phyloP scores from a whole-genome alignment of 805 yeast species.

The Wickerhamomyces mucosus region DNA sequence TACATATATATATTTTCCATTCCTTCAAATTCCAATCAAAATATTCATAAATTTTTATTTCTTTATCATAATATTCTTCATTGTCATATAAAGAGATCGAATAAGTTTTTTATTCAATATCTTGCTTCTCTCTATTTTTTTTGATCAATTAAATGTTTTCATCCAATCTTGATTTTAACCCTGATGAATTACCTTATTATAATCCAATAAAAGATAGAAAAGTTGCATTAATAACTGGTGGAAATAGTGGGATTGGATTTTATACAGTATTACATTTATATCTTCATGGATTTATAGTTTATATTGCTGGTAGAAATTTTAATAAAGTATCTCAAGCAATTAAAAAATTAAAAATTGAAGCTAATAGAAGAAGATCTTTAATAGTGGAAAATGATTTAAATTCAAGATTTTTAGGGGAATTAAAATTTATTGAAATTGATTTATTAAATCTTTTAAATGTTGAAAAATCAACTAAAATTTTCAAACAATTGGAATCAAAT shows the following conservation, averaged over 20 bases:
- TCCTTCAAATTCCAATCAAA: too few species aligned
- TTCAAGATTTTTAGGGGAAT: constrained; percentile 34
- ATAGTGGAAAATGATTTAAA: constrained; percentile 7
- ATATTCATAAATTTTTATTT: too few species aligned
- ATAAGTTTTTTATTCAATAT: too few species aligned
- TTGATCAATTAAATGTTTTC: too few species aligned
- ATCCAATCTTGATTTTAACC: constrained; percentile 19
- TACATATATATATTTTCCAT: too few species aligned
- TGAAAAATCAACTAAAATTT: constrained; percentile 37
- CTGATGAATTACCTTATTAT: constrained; percentile 49
- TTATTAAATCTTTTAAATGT: constrained; percentile 34
- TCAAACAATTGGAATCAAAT: constrained; percentile 35
- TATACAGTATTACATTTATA: constrained; percentile 67
- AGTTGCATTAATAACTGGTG: constrained; percentile 73
- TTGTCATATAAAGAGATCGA: too few species aligned
- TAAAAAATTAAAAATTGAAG: constrained; percentile 44
- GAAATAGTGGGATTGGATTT: constrained; percentile 75
- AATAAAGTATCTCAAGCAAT: constrained; percentile 49
- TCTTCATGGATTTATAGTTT: constrained; percentile 69
- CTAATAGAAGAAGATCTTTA: constrained; percentile 21
- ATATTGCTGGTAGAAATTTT: constrained; percentile 62
- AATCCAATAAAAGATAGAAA: constrained; percentile 46
- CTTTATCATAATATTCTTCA: too few species aligned
- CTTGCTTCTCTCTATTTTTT: too few species aligned
- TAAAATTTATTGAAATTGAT: constrained; percentile 46